Evolutionary conservation across 1,139 yeast species (phyloP).

Genomic region (Chernovozyma aurita): DNA sequence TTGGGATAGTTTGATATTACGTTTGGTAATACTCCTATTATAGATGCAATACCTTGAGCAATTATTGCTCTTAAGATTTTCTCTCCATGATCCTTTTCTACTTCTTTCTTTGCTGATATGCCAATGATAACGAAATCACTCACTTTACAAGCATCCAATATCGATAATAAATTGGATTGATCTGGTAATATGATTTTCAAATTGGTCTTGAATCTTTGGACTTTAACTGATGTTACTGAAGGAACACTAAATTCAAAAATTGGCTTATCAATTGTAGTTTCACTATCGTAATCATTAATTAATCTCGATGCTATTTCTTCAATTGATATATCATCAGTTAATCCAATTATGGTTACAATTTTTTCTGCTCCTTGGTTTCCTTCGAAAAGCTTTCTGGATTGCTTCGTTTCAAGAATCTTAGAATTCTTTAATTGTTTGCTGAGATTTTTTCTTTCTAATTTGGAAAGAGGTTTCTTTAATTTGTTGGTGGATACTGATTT

Average conservation of each 20-base stretch:
- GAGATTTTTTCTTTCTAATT: slow-evolving; percentile 72
- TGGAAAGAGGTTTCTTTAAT: slow-evolving; percentile 43
- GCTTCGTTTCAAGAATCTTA: slow-evolving; percentile 55
- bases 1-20: slow-evolving; percentile 62
- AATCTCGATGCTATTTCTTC: slow-evolving; percentile 52
- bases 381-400: slow-evolving; percentile 65
- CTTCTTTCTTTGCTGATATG: slow-evolving; percentile 80
- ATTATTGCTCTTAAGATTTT: slow-evolving; percentile 82
- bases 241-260: slow-evolving; percentile 28
- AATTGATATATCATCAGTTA: slow-evolving; percentile 68
- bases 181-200: slow-evolving; percentile 76
- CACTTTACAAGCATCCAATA: slow-evolving; percentile 82
- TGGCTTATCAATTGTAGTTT: slow-evolving; percentile 16
- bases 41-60: slow-evolving; percentile 88
- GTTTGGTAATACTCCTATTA: slow-evolving; percentile 78
- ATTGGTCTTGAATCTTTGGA: slow-evolving; percentile 69
- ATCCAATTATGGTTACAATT: slow-evolving; percentile 73
- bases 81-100: slow-evolving; percentile 76
- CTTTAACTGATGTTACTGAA: slow-evolving; percentile 44
- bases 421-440: slow-evolving; percentile 74
- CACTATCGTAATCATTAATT: slow-evolving; percentile 24
- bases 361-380: slow-evolving; percentile 80
- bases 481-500: slow-evolving; percentile 25
- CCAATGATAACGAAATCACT: slow-evolving; percentile 89
- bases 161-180: slow-evolving; percentile 56